A percentile compares a stretch with the other conserved stretches of the same genome.
Evolutionary conservation across 1,284 basidiomycete genomes (phyloP).

Genomic region (Xerocomus nothofagi): DNA sequence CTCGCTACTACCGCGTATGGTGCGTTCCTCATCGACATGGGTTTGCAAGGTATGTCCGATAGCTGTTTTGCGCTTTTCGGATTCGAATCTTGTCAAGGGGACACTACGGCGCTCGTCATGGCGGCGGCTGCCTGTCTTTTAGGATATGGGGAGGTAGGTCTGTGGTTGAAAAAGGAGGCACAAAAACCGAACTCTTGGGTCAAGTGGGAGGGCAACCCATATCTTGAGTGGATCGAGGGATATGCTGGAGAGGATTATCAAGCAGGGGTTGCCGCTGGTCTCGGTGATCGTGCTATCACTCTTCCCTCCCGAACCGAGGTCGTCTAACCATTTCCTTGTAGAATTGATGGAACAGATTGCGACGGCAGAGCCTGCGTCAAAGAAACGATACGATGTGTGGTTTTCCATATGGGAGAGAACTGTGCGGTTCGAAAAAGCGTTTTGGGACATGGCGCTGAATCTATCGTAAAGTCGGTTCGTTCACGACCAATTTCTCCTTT

Average conservation of each 20-base stretch:
- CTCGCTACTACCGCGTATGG: slow-evolving; percentile 77
- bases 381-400: slow-evolving; percentile 64
- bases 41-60: slow-evolving; percentile 53
- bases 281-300: slow-evolving; percentile 48
- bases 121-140: slow-evolving; percentile 84
- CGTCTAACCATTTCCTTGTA: slow-evolving; percentile 28
- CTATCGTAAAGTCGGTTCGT: slow-evolving; percentile 29
- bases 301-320: not conserved
- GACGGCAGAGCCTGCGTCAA: slow-evolving; percentile 62
- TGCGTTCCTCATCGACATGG: slow-evolving; percentile 78
- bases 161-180: slow-evolving; percentile 68
- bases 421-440: slow-evolving; percentile 77
- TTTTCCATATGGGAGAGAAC: slow-evolving; percentile 75
- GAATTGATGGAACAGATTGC: slow-evolving; percentile 63
- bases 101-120: slow-evolving; percentile 72
- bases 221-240: slow-evolving; percentile 79
- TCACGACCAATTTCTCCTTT: too few relatives aligned
- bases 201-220: slow-evolving; percentile 65
- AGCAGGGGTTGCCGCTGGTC: slow-evolving; percentile 62
- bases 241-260: slow-evolving; percentile 76
- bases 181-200: slow-evolving; percentile 51
- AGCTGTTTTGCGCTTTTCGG: not conserved
- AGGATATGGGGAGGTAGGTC: slow-evolving; percentile 90
- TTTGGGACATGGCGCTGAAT: slow-evolving; percentile 84
- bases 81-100: slow-evolving; percentile 44